These are phyloP conservation scores for Jatropha curcas DNA, from an alignment of 345 rosid species.

Conservation along the genomic window DNA sequence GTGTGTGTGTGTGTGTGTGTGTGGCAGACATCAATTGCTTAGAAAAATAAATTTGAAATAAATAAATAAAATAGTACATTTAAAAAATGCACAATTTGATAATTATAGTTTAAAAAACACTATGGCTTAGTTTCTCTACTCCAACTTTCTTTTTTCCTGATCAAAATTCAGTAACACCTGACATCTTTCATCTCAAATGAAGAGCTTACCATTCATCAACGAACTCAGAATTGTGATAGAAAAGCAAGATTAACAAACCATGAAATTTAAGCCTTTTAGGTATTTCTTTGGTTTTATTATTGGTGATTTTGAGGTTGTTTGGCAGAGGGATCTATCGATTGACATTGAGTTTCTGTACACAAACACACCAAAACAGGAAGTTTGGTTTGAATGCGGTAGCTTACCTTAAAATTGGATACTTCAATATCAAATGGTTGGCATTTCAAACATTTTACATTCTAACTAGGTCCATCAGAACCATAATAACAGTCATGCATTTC, in stretches of 20 bases:
- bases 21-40: not conserved
- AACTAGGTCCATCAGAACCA: not conserved
- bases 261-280: not conserved
- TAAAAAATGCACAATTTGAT: too few relatives aligned
- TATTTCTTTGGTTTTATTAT: not conserved
- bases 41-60: not conserved
- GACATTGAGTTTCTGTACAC: not conserved
- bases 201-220: not conserved
- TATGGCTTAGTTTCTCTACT: not conserved
- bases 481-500: not conserved
- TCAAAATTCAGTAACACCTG: not conserved
- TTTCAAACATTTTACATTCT: not conserved
- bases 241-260: not conserved
- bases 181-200: not conserved
- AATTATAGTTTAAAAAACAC: too few relatives aligned
- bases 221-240: not conserved
- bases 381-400: too few relatives aligned
- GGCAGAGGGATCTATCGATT: not conserved
- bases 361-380: too few relatives aligned
- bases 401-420: not conserved
- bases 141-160: not conserved
- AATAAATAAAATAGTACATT: not conserved
- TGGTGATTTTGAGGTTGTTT: not conserved
- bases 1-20: too few relatives aligned
- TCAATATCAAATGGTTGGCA: not conserved